Conservation (phyloP, 768 basidiomycete species). For the Royoungia palumana region DNA sequence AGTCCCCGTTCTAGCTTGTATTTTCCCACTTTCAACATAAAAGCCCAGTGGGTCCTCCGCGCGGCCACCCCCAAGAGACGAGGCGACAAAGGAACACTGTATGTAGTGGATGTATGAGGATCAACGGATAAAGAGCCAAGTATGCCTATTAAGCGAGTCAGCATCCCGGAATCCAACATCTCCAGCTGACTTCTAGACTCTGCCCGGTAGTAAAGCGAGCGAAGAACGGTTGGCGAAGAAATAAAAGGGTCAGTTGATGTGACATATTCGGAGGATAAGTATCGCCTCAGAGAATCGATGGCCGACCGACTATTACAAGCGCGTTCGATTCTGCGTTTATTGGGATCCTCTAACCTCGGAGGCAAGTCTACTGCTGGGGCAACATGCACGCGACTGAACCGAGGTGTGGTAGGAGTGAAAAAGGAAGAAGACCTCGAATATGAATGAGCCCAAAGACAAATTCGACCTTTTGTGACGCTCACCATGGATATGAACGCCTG, state of each 20-base stretch:
- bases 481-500: constrained; percentile 25
- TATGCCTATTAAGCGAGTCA: constrained; percentile 44
- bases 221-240: constrained; percentile 33
- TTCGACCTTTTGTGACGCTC: not conserved
- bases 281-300: constrained; percentile 13
- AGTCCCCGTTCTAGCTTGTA: constrained; percentile 42
- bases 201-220: constrained; percentile 37
- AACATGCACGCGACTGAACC: not conserved
- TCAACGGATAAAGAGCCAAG: constrained; percentile 49
- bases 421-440: constrained; percentile 2
- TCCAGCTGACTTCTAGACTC: constrained; percentile 34
- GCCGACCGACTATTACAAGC: constrained; percentile 1
- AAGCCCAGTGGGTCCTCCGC: constrained; percentile 43
- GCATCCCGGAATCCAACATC: constrained; percentile 34
- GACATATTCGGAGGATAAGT: constrained; percentile 13
- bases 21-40: constrained; percentile 42
- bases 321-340: not conserved
- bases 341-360: not conserved
- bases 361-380: not conserved
- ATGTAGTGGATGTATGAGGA: constrained; percentile 22
- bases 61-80: constrained; percentile 21
- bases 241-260: constrained; percentile 9
- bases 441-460: not conserved
- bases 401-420: not conserved
- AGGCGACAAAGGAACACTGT: constrained; percentile 28